A percentile compares a stretch with the other conserved stretches of the same genome.
phyloP scores from a whole-genome alignment of 768 basidiomycete species.

The Gloeopeniophorella convolvens region DNA sequence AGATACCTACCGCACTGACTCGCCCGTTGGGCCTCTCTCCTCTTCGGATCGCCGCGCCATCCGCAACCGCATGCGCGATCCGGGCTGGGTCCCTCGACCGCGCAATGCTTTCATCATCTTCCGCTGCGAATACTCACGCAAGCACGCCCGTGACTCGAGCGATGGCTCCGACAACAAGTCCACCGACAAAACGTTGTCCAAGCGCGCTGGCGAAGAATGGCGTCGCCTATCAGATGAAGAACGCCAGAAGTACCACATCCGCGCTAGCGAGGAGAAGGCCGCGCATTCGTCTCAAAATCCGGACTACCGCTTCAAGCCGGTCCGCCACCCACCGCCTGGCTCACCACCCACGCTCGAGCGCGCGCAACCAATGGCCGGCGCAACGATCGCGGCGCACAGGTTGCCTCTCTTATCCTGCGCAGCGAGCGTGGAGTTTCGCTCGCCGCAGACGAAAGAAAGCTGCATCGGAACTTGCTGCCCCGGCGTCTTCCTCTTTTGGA shows the following conservation, averaged over 20 bases:
- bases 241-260: constrained; percentile 41
- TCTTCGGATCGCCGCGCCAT: constrained; percentile 37
- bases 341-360: not conserved
- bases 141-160: constrained; percentile 37
- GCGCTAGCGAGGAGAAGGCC: constrained; percentile 50
- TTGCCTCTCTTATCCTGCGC: constrained; percentile 8
- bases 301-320: constrained; percentile 57
- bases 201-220: constrained; percentile 76
- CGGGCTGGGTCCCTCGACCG: constrained; percentile 59
- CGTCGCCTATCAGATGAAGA: constrained; percentile 43
- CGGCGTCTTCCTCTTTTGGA: not conserved
- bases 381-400: constrained; percentile 14
- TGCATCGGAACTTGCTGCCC: not conserved
- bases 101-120: constrained; percentile 70
- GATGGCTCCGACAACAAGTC: constrained; percentile 20
- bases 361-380: not conserved
- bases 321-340: constrained; percentile 19
- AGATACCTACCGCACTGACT: not conserved
- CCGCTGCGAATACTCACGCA: constrained; percentile 54
- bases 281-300: constrained; percentile 55
- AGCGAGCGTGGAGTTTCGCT: constrained; percentile 9
- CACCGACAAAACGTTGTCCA: constrained; percentile 56
- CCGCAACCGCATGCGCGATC: constrained; percentile 39
- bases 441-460: not conserved
- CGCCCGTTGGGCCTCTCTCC: constrained; percentile 19